Evolutionary conservation across 495 filamentous ascomycete genomes (phyloP).

Genomic region (Tuber calosporum): DNA sequence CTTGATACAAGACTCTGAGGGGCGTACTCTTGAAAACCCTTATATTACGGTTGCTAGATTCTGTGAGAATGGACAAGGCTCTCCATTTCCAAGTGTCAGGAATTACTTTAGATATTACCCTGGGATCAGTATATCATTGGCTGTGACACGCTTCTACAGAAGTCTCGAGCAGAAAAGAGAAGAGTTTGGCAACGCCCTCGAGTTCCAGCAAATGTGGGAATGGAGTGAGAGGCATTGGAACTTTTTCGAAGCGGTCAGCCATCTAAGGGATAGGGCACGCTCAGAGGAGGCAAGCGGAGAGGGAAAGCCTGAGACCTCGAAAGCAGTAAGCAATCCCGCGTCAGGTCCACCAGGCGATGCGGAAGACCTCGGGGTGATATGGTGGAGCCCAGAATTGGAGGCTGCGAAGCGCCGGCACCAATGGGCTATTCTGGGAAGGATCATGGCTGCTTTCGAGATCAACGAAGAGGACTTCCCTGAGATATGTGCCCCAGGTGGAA

Average conservation of each 20-base stretch:
- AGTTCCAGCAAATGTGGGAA: constrained; percentile 38
- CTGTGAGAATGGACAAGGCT: constrained; percentile 16
- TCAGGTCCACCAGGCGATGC: neutral
- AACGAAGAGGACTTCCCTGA: constrained; percentile 22
- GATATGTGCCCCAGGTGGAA: constrained; percentile 23
- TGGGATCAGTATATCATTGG: constrained; percentile 25
- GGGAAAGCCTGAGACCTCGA: constrained; percentile 4
- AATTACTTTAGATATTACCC: constrained; percentile 29
- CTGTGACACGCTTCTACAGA: constrained; percentile 35
- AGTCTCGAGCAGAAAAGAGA: constrained; percentile 17
- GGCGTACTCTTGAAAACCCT: neutral
- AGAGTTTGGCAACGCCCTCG: constrained; percentile 17
- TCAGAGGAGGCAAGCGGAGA: neutral
- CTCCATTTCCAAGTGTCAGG: constrained; percentile 26
- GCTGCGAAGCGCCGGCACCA: constrained; percentile 26
- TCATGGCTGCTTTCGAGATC: constrained; percentile 23
- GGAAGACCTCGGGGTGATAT: neutral
- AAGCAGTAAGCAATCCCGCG: constrained; percentile 4
- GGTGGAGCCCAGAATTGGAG: constrained; percentile 18
- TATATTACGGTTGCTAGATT: constrained; percentile 14
- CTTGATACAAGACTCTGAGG: neutral
- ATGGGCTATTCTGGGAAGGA: constrained; percentile 25
- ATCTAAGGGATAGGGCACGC: constrained; percentile 13
- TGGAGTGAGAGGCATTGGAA: constrained; percentile 35
- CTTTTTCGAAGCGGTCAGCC: constrained; percentile 26